Base-by-base conservation (phyloP, 176 grass and related monocot species). In the Musa schizocarpa region DNA sequence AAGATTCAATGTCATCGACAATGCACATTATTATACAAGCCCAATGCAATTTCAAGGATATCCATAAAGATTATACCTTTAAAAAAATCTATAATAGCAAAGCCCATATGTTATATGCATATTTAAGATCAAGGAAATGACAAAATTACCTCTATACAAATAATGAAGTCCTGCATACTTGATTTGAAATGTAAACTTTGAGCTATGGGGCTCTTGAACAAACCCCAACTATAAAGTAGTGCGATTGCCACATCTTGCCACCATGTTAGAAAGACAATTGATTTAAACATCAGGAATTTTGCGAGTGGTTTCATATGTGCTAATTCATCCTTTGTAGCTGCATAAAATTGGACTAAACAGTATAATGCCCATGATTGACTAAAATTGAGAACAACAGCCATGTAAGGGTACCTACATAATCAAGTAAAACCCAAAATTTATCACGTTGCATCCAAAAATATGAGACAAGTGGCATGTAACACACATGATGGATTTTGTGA, bases 201-300 rank as follows among this genome's bases (percentile, higher is more conserved):
- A 68, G 89, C 86, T 52, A 92, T 82, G 27, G 84, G 92, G 50
- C 92, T 85, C 75, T 80, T 87, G 25, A 96, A 34, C 62, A 89
- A 81, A 13, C 92, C 92, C 86, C 73, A 89, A 68, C 70, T 87
- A 65, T 81, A 96, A 54, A 96, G 80, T 51, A 96, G 24, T 57
- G 89, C 92, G 56, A 96, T 89, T 57, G 86, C 86, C 5, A 92
- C 79, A 77, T 84, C 92, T 85, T 92, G 92, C 92, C 92, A 96
- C 92, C 92, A 96, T 51, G 92, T 96, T 77, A 96, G 84, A 82
- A 96, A 96, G 17, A 96, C 89, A 81, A 92, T 96, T 8, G 92
- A 89, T 69, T 96, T 96, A 82, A 96, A 96, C 25, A 90, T 84
- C 27, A 96, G 73, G 78, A 96, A 96, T 78, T 96, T 92, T 4